Base-by-base conservation (phyloP, 2,329 filamentous ascomycete genomes). In the Claviceps sorghi region DNA sequence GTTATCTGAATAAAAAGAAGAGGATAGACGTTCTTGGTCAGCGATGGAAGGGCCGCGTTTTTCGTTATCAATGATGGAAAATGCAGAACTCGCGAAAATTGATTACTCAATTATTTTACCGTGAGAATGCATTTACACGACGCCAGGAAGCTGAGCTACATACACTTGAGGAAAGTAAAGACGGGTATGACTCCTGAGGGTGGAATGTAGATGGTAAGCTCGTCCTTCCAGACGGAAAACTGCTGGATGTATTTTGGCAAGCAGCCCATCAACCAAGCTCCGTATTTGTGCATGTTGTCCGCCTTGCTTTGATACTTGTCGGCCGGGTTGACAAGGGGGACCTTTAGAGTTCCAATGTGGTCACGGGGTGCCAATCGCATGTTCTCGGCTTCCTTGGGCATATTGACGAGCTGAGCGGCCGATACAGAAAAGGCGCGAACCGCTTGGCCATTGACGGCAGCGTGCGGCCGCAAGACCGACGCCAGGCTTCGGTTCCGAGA, bases 171-270 rank as follows among this genome's bases (percentile, higher is more conserved):
- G 75, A 98, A 98, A 56, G 79, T 82, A 70, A 98, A 90, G 62
- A 95, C 86, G 41, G 93, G 93, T 60, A 96, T 80, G 61, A 97
- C 82, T 60, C 88, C 93, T 40, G 86, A 73, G 1, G 93, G 93
- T 48, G 88, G 77, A 64, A 97, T 93, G 71, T 94, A 91, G 68
- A 96, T 88, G 61, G 86, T 89, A 66, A 98, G 82, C 72, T 98
- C 93, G 67, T 98, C 93, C 75, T 98, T 98, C 93, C 93, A 98
- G 52, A 98, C 91, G 13, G 90, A 95, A 75, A 97, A 97, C 73
- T 98, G 93, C 75, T 98, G 94, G 62, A 98, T 81, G 72, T 95
- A 96, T 77, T 96, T 97, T 62, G 93, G 94, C 65, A 98, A 72
- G 70, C 88, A 95, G 60, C 89, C 90, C 81, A 98, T 91, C 64